Base-by-base conservation (phyloP, 768 basidiomycete genomes). In the Lepiota venenata region DNA sequence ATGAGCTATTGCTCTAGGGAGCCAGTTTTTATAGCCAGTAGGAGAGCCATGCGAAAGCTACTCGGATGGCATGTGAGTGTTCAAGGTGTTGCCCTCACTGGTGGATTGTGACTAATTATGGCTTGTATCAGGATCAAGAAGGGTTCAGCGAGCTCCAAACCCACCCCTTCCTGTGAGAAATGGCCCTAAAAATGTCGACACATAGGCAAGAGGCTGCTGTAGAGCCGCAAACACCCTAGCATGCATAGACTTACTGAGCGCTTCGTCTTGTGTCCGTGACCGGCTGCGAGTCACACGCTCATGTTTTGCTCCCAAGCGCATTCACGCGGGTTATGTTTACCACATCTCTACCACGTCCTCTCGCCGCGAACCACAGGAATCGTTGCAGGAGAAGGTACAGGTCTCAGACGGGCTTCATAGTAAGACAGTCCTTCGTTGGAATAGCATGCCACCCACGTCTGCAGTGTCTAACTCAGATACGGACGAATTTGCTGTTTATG, bases 401-500 rank as follows among this genome's bases (percentile, higher is more conserved):
- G 32, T 6, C 10, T 42, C 8, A 14, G 20, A n/a, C 3, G 38
- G 20, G 11, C 48, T 29, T 47, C 12, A 47, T 47, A 47, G 16
- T 16, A 11, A 16, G 29, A 25, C 21, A 9, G 21, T 22, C 11
- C 10, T 47, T 35, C 36, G 22, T 27, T 49, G 9, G 27, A 29
- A 20, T 35, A 21, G 42, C n/a, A 14, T 37, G 7, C 18, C 18
- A 15, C 29, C 10, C 32, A 32, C 32, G 9, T 32, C 9, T 32
- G 32, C 25, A 56, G 63, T 69, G 66, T 63, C 63, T 25, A 63
- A 60, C 46, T 49, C 56, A 37, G 50, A 62, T 50, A 61, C 63
- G 25, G 66, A 69, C 47, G 59, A 59, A 29, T 85, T 73, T 59
- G 75, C 74, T 16, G 68, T 60, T 3, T 81, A 71, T 63, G 67